Evolutionary conservation across 805 yeast species (phyloP).

Genomic region (Saccharomycopsis sp.): DNA sequence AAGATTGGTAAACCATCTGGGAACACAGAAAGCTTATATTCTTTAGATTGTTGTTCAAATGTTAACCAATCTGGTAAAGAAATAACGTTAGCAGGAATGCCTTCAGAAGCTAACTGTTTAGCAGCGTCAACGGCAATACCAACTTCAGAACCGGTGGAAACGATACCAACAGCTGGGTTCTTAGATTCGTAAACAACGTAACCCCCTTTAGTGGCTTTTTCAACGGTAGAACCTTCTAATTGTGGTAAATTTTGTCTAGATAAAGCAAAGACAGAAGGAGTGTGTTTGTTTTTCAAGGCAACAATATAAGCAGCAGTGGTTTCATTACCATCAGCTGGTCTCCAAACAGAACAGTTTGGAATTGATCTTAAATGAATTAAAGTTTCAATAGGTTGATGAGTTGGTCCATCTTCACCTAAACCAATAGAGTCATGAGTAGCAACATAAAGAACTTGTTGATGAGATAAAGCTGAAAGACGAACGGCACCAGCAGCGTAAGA

Average conservation of each 20-base stretch:
- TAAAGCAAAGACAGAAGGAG: conserved; percentile 68
- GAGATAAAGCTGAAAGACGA: conserved; percentile 74
- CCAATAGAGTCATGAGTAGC: conserved; percentile 89
- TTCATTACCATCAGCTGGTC: conserved; percentile 92
- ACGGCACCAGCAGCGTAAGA: conserved; percentile 82
- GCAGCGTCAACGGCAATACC: conserved; percentile 73
- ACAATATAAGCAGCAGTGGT: conserved; percentile 71
- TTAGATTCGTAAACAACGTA: conserved; percentile 59
- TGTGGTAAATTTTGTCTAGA: conserved; percentile 89
- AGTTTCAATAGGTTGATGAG: conserved; percentile 88
- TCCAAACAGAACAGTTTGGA: conserved; percentile 79
- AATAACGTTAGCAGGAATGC: conserved; percentile 71
- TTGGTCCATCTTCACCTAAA: conserved; percentile 89
- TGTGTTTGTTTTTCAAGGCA: conserved; percentile 48
- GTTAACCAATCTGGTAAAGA: conserved; percentile 90
- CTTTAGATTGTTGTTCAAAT: conserved; percentile 73
- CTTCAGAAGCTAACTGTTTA: conserved; percentile 54
- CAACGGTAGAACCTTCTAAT: conserved; percentile 83
- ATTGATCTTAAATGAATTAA: conserved; percentile 77
- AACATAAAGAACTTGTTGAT: conserved; percentile 77
- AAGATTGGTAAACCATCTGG: conserved; percentile 92
- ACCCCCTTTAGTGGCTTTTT: conserved; percentile 92
- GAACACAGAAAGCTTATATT: conserved; percentile 75
- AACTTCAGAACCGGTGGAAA: conserved; percentile 94
- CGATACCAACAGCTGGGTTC: conserved; percentile 61